These are phyloP conservation scores for Diaporthe amygdali DNA, from an alignment of 2,329 filamentous ascomycete species.

Conservation along the genomic window DNA sequence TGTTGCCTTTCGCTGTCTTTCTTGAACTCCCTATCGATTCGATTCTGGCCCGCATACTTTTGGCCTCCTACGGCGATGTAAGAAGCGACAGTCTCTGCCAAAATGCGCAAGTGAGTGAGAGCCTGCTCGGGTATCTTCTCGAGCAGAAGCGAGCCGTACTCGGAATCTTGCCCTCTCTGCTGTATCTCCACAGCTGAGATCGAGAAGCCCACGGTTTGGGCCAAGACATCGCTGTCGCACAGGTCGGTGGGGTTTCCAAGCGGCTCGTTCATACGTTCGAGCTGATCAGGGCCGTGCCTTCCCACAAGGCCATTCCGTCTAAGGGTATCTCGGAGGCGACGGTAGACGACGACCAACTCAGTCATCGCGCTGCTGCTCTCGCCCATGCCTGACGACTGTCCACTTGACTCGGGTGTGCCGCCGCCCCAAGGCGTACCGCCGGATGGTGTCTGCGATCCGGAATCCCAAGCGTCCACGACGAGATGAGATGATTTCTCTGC, in stretches of 20 bases:
- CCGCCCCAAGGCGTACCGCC: constrained; percentile 46
- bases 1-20: constrained; percentile 75
- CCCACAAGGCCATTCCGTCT: constrained; percentile 57
- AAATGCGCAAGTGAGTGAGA: constrained; percentile 84
- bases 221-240: constrained; percentile 62
- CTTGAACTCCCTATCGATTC: constrained; percentile 69
- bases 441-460: constrained; percentile 37
- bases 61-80: constrained; percentile 81
- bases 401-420: constrained; percentile 40
- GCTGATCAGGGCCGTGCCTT: constrained; percentile 38
- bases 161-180: constrained; percentile 81
- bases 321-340: constrained; percentile 64
- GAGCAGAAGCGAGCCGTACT: constrained; percentile 75
- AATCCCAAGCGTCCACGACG: constrained; percentile 50
- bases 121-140: constrained; percentile 84
- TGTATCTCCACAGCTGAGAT: constrained; percentile 91
- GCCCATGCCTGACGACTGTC: constrained; percentile 33
- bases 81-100: constrained; percentile 86
- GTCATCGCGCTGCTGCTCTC: constrained; percentile 43
- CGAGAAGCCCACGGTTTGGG: constrained; percentile 77
- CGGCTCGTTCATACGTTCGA: constrained; percentile 27
- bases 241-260: constrained; percentile 49
- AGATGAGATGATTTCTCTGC: constrained; percentile 43
- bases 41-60: constrained; percentile 62
- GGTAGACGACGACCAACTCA: constrained; percentile 66